Evolutionary conservation across 2,329 filamentous ascomycete genomes (phyloP).

Genomic region (Xylaria sp.): DNA sequence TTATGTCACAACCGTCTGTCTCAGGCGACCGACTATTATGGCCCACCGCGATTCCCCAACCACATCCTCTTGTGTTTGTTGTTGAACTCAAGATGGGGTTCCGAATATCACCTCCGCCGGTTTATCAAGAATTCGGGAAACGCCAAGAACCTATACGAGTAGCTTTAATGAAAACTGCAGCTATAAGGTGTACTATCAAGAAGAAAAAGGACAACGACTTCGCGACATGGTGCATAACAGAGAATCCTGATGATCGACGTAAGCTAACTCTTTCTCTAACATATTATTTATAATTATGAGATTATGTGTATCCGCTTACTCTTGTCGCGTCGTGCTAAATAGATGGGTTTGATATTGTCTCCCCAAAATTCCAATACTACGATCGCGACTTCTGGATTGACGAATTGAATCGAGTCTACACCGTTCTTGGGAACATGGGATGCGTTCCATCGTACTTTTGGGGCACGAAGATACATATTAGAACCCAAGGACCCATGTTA

Average conservation of each 20-base stretch:
- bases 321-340: background rate
- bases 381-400: background rate
- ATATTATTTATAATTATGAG: background rate
- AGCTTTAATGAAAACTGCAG: background rate
- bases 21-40: background rate
- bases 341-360: conserved; percentile 18
- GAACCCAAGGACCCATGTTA: too few species aligned
- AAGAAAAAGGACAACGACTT: background rate
- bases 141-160: background rate
- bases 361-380: background rate
- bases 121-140: background rate
- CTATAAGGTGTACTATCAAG: background rate
- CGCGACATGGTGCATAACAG: conserved; percentile 15
- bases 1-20: background rate
- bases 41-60: too few species aligned
- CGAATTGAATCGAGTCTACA: background rate
- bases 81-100: background rate
- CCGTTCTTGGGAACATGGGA: background rate
- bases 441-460: background rate
- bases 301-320: background rate
- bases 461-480: conserved; percentile 16
- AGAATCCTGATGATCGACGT: background rate
- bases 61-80: background rate
- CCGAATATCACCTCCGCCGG: background rate
- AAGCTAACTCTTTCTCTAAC: background rate